Conservation (phyloP, 441 rosid species). For the California macrophylla region DNA sequence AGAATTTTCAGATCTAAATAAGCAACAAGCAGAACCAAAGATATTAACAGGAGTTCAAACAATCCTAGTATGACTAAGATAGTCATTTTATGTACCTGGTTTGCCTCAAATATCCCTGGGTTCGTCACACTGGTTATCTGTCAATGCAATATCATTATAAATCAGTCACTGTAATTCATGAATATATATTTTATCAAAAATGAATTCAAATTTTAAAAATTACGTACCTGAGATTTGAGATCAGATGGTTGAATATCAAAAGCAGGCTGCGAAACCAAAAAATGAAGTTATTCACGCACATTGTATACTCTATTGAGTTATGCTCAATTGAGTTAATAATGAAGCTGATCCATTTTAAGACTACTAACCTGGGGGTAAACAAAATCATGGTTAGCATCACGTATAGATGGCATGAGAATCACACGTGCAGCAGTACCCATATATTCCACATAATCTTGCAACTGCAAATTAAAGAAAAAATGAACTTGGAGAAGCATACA, state of each 20-base stretch:
- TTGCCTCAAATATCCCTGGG: conserved; percentile 74
- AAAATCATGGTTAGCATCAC: conserved; percentile 88
- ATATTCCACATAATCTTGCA: conserved; percentile 73
- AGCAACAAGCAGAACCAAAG: neutral
- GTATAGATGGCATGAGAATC: conserved; percentile 67
- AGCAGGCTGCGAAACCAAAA: conserved; percentile 56
- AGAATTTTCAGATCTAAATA: neutral
- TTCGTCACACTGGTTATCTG: conserved; percentile 68
- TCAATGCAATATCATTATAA: conserved; percentile 1
- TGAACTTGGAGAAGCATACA: neutral
- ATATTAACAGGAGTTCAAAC: neutral
- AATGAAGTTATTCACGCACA: neutral
- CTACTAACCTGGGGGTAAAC: conserved; percentile 86
- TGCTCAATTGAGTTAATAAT: conserved; percentile 7
- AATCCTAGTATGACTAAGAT: neutral
- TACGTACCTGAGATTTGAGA: conserved; percentile 53
- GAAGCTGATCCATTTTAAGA: neutral
- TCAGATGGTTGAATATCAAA: conserved; percentile 44
- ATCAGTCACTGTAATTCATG: conserved; percentile 1
- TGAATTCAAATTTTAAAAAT: conserved; percentile 4
- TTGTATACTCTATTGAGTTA: neutral
- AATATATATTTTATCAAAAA: too few species aligned
- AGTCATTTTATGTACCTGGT: conserved; percentile 41
- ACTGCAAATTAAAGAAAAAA: conserved; percentile 34
- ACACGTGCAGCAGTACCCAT: conserved; percentile 59